Percentiles rank a stretch among this genome's conserved stretches.
Evolutionary conservation across 1,284 basidiomycete species (phyloP).

Genomic region (Inonotus hispidus): DNA sequence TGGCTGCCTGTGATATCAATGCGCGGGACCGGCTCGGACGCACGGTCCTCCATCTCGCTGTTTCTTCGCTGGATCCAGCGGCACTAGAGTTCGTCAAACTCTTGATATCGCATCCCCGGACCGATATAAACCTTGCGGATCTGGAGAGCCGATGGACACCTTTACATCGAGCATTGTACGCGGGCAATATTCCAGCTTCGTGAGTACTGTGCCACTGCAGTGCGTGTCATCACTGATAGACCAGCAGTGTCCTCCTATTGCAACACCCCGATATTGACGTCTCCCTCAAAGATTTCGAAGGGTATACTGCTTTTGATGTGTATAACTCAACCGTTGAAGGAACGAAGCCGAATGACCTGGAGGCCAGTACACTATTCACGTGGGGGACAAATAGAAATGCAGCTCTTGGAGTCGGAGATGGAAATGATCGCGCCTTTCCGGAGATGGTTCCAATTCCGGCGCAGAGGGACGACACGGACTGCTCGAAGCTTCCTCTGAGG

Average conservation of each 20-base stretch:
- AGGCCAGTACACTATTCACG: conserved; percentile 66
- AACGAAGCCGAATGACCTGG: conserved; percentile 48
- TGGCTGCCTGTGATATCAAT: conserved; percentile 56
- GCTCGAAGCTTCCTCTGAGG: conserved; percentile 25
- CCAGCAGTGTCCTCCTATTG: conserved; percentile 61
- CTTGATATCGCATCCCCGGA: conserved; percentile 71
- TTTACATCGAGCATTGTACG: conserved; percentile 86
- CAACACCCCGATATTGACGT: conserved; percentile 73
- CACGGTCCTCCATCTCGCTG: conserved; percentile 83
- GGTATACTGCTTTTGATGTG: conserved; percentile 89
- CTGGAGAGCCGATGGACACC: conserved; percentile 88
- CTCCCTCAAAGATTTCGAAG: conserved; percentile 80
- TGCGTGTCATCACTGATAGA: conserved; percentile 8
- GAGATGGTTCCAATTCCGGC: conserved; percentile 62
- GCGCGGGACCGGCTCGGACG: conserved; percentile 67
- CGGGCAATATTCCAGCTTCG: conserved; percentile 79
- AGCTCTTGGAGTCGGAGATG: conserved; percentile 78
- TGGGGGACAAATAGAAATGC: conserved; percentile 95
- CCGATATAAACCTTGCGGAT: conserved; percentile 84
- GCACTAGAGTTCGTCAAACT: conserved; percentile 77
- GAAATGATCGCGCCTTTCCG: conserved; percentile 73
- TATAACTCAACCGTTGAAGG: conserved; percentile 87
- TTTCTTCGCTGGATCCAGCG: conserved; percentile 51
- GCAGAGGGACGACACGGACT: conserved; percentile 20
- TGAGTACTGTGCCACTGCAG: conserved; percentile 31